Percentiles rank a stretch among this genome's conserved stretches.
Evolutionary conservation across 2,329 filamentous ascomycete genomes (phyloP).

Genomic region (Elsinoe perseae): DNA sequence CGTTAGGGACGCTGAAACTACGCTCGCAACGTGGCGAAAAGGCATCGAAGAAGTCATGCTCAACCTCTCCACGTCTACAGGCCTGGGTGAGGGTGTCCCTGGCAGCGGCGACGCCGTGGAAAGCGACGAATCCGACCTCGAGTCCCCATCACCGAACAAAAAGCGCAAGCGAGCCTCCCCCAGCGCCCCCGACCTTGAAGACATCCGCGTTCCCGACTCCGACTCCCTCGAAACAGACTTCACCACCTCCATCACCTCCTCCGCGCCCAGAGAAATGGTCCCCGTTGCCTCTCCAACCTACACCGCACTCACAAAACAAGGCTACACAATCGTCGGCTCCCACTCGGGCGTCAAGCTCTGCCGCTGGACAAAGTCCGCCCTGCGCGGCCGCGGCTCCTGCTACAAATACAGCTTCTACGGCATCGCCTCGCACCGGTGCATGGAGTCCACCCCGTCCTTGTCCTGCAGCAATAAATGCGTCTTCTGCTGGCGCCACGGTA

Average conservation of each 20-base stretch:
- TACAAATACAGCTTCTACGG: slow-evolving; percentile 99
- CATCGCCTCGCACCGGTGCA: slow-evolving; percentile 92
- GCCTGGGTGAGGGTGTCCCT: slow-evolving; percentile 58
- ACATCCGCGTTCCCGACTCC: slow-evolving; percentile 55
- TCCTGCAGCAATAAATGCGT: slow-evolving; percentile 98
- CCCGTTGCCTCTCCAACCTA: slow-evolving; percentile 85
- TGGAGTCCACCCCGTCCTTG: slow-evolving; percentile 93
- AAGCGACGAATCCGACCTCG: slow-evolving; percentile 67
- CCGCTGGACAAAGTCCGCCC: slow-evolving; percentile 94
- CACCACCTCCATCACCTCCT: slow-evolving; percentile 52
- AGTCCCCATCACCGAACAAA: slow-evolving; percentile 26
- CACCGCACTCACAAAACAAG: slow-evolving; percentile 84
- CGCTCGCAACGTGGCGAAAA: slow-evolving; percentile 67
- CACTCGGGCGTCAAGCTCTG: slow-evolving; percentile 97
- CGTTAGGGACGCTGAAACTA: slow-evolving; percentile 63
- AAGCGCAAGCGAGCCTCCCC: slow-evolving; percentile 37
- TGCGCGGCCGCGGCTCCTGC: slow-evolving; percentile 86
- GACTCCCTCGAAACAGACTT: slow-evolving; percentile 73
- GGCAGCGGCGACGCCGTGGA: slow-evolving; percentile 79
- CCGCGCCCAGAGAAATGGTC: slow-evolving; percentile 80
- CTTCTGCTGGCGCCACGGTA: slow-evolving; percentile 97
- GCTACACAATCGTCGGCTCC: slow-evolving; percentile 88
- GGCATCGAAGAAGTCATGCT: slow-evolving; percentile 66
- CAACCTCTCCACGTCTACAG: slow-evolving; percentile 47
- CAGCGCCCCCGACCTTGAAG: slow-evolving; percentile 60